These are phyloP conservation scores for Luffa acutangula DNA, from an alignment of 306 rosid species.

Conservation along the genomic window DNA sequence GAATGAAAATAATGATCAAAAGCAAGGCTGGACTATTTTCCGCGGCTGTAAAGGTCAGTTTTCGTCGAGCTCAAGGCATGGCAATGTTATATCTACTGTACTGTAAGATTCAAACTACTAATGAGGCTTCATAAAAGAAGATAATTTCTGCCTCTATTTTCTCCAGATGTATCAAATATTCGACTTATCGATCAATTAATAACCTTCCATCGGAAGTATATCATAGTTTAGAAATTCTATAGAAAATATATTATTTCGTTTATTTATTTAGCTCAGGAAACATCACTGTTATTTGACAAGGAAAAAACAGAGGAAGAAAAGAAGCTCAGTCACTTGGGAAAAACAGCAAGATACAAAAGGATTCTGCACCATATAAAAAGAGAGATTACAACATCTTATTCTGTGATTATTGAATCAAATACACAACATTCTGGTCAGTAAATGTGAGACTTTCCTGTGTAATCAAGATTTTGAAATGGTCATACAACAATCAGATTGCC, in stretches of 20 bases:
- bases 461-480: neutral
- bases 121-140: neutral
- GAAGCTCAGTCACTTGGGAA: neutral
- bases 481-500: neutral
- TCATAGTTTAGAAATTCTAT: neutral
- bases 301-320: neutral
- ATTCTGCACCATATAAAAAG: neutral
- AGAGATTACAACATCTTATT: neutral
- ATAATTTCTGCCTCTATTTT: neutral
- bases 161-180: neutral
- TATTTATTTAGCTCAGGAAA: neutral
- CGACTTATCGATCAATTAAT: neutral
- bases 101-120: neutral
- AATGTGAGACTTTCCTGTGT: neutral
- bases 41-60: neutral
- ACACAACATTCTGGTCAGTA: constrained; percentile 1
- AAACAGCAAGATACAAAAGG: neutral
- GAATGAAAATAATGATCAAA: neutral
- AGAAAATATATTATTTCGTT: neutral
- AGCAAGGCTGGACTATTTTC: neutral
- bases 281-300: neutral
- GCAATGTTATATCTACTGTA: neutral
- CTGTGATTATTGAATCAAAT: neutral
- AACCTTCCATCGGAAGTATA: neutral
- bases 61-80: neutral